Conservation (phyloP, 2,329 filamentous ascomycete species). For the Colletotrichum incanum region DNA sequence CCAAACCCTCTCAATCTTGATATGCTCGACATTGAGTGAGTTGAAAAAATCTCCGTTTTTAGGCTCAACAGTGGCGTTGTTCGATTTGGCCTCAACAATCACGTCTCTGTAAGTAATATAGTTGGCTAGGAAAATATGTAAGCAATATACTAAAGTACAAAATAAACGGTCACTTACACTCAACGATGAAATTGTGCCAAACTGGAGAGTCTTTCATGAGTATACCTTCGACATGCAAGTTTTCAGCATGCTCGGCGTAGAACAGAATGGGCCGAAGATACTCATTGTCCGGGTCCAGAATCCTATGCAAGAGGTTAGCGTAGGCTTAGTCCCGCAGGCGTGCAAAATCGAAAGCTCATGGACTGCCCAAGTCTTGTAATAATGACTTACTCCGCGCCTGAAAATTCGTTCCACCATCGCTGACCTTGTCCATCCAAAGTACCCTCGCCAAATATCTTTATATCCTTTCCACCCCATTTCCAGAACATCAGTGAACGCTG, state of each 20-base stretch:
- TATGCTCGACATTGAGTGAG: constrained; percentile 69
- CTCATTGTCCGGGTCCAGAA: constrained; percentile 67
- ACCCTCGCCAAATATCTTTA: constrained; percentile 72
- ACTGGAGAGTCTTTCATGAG: constrained; percentile 73
- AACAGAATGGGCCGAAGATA: constrained; percentile 74
- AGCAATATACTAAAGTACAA: neutral
- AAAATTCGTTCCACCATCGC: constrained; percentile 60
- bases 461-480: constrained; percentile 75
- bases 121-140: constrained; percentile 50
- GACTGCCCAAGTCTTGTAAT: too few species aligned
- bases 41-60: constrained; percentile 77
- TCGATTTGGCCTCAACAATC: constrained; percentile 68
- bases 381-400: constrained; percentile 51
- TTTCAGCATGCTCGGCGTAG: constrained; percentile 73
- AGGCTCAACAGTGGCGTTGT: constrained; percentile 59
- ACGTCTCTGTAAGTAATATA: constrained; percentile 69
- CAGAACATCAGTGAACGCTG: constrained; percentile 73
- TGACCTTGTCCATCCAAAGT: constrained; percentile 70
- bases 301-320: constrained; percentile 45
- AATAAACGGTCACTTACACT: constrained; percentile 53
- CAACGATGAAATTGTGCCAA: constrained; percentile 76
- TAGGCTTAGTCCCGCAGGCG: neutral
- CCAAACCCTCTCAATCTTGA: constrained; percentile 65
- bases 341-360: neutral
- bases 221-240: constrained; percentile 71